Evolutionary conservation across 176 grass and related monocot species (phyloP).

Genomic region (Microstegium vimineum): DNA sequence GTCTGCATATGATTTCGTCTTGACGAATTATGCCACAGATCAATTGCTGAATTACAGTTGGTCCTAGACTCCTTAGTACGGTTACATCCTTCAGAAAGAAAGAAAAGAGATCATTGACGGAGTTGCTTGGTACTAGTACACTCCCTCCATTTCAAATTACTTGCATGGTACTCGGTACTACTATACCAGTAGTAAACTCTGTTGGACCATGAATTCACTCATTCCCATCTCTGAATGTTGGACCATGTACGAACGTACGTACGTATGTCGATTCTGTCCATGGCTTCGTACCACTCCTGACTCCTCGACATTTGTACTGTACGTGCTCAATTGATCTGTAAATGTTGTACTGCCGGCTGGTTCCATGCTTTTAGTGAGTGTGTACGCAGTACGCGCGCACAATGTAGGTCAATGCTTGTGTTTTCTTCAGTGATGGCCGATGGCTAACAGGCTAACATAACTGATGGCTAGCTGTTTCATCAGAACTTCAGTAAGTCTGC

Average conservation of each 20-base stretch:
- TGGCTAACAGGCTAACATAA: too few relatives aligned
- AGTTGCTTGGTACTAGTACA: background rate
- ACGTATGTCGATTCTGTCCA: background rate
- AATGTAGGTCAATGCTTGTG: background rate
- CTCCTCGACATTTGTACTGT: background rate
- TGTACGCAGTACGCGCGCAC: background rate
- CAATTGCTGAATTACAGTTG: background rate
- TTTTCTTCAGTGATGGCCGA: background rate
- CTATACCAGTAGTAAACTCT: background rate
- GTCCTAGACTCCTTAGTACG: background rate
- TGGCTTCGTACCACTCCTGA: background rate
- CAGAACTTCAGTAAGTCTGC: background rate
- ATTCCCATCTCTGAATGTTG: background rate
- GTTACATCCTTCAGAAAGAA: background rate
- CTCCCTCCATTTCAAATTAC: too few relatives aligned
- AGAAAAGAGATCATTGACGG: background rate
- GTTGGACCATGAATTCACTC: conserved; percentile 1
- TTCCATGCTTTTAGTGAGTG: background rate
- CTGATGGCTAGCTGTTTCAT: background rate
- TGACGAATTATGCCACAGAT: background rate
- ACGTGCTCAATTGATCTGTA: conserved; percentile 1
- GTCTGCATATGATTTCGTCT: background rate
- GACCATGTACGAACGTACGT: conserved; percentile 5
- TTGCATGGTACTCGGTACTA: too few relatives aligned
- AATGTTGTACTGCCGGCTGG: background rate